phyloP scores from a whole-genome alignment of 371 early-diverging fungal genomes.

The Rhizopus arrhizus region DNA sequence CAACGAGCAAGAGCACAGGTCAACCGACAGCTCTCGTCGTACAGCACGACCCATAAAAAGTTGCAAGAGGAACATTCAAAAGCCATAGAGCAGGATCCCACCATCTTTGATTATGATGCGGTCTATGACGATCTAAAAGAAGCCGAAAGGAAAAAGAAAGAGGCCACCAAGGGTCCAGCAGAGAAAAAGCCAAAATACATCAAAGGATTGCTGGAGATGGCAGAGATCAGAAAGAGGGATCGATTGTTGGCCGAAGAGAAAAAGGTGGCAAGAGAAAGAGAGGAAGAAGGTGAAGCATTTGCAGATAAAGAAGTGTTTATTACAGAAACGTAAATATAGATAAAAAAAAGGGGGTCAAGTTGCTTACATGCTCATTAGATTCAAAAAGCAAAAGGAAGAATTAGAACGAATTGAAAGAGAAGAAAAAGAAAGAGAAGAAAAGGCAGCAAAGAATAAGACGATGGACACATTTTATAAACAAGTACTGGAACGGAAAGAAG shows the following conservation, averaged over 20 bases:
- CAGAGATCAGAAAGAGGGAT: slow-evolving; percentile 83
- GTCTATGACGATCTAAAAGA: slow-evolving; percentile 85
- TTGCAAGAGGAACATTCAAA: slow-evolving; percentile 57
- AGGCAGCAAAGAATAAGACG: slow-evolving; percentile 36
- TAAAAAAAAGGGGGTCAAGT: neutral
- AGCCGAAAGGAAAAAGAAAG: slow-evolving; percentile 57
- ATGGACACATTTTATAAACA: slow-evolving; percentile 52
- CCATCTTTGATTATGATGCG: slow-evolving; percentile 88
- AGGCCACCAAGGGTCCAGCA: slow-evolving; percentile 40
- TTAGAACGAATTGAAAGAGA: slow-evolving; percentile 79
- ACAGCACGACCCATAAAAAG: slow-evolving; percentile 39
- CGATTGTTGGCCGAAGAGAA: slow-evolving; percentile 79
- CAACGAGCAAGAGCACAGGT: slow-evolving; percentile 33
- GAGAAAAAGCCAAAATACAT: slow-evolving; percentile 77
- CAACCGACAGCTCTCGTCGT: slow-evolving; percentile 38
- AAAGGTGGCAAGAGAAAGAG: slow-evolving; percentile 75
- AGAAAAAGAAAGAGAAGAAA: slow-evolving; percentile 66
- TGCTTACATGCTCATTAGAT: slow-evolving; percentile 34
- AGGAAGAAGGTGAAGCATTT: slow-evolving; percentile 58
- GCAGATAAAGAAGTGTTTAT: slow-evolving; percentile 83
- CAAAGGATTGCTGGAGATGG: slow-evolving; percentile 69
- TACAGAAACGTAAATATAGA: slow-evolving; percentile 68
- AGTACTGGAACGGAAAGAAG: slow-evolving; percentile 46
- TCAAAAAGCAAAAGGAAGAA: slow-evolving; percentile 81
- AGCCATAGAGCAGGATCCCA: slow-evolving; percentile 81